A percentile compares a stretch with the other conserved stretches of the same genome.
Conservation (phyloP, 495 filamentous ascomycete species). For the Xylaria bambusicola region DNA sequence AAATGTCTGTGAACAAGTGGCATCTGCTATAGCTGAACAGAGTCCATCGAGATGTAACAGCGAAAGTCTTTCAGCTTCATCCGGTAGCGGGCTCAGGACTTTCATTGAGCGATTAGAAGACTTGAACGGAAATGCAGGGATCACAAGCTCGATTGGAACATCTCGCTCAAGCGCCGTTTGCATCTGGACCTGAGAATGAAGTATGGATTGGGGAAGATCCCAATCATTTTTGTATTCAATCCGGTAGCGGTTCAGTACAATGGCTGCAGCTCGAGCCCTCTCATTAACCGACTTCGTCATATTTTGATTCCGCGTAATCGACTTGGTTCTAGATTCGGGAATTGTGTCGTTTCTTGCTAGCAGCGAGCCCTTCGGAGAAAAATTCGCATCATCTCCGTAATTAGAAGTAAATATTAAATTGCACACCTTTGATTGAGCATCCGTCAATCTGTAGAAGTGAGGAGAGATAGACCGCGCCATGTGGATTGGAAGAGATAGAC, state of each 20-base stretch:
- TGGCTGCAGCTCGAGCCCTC: constrained; percentile 1
- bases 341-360: too few species aligned
- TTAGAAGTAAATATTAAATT: too few species aligned
- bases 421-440: too few species aligned
- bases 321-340: not conserved
- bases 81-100: constrained; percentile 46
- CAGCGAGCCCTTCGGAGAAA: too few species aligned
- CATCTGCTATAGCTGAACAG: constrained; percentile 41
- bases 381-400: too few species aligned
- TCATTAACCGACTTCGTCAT: not conserved
- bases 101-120: constrained; percentile 46
- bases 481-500: too few species aligned
- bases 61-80: constrained; percentile 50
- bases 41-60: constrained; percentile 42
- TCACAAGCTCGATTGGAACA: constrained; percentile 27
- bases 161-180: constrained; percentile 10
- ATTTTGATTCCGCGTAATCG: not conserved
- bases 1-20: constrained; percentile 49
- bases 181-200: constrained; percentile 7
- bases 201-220: constrained; percentile 4
- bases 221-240: constrained; percentile 16
- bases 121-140: constrained; percentile 56
- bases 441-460: too few species aligned
- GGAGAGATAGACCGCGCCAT: too few species aligned
- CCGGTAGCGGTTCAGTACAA: constrained; percentile 8